Percentiles rank a stretch among this genome's conserved stretches.
These are phyloP conservation scores for Cadophora gregata DNA, from an alignment of 2,329 filamentous ascomycete genomes.

Conservation along the genomic window DNA sequence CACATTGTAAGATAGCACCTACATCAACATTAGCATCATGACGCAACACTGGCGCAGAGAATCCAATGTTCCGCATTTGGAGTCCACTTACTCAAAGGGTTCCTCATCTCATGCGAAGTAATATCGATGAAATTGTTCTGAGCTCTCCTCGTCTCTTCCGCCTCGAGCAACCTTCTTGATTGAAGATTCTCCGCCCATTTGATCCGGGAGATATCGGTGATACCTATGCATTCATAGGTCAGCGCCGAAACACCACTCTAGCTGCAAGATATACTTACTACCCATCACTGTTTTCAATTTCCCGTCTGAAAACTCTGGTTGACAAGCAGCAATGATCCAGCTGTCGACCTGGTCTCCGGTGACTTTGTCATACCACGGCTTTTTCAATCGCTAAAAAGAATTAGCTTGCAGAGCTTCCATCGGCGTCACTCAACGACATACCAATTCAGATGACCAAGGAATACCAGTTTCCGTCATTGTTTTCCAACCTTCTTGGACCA, in stretches of 20 bases:
- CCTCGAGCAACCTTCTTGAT: constrained; percentile 52
- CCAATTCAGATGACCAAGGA: constrained; percentile 72
- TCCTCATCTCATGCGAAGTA: constrained; percentile 74
- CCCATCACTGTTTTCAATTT: constrained; percentile 76
- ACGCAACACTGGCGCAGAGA: too few species aligned
- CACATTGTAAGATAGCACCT: constrained; percentile 75
- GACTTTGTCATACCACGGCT: constrained; percentile 58
- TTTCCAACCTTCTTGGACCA: constrained; percentile 65
- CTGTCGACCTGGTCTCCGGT: constrained; percentile 68
- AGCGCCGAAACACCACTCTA: constrained; percentile 43
- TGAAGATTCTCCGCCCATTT: constrained; percentile 35
- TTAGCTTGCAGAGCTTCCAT: background rate
- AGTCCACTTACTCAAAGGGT: constrained; percentile 81
- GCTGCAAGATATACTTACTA: constrained; percentile 2
- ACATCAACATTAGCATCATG: background rate
- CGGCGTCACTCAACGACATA: background rate
- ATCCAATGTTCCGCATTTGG: too few species aligned
- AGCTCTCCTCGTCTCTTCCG: constrained; percentile 65
- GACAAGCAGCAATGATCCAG: constrained; percentile 73
- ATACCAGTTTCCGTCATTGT: constrained; percentile 64
- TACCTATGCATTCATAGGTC: constrained; percentile 67
- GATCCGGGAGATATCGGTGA: constrained; percentile 77
- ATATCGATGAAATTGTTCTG: constrained; percentile 86
- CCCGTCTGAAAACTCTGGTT: constrained; percentile 71
- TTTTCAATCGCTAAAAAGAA: constrained; percentile 60